Base-by-base conservation (phyloP, 1,284 basidiomycete genomes). In the Heterobasidion occidentale region DNA sequence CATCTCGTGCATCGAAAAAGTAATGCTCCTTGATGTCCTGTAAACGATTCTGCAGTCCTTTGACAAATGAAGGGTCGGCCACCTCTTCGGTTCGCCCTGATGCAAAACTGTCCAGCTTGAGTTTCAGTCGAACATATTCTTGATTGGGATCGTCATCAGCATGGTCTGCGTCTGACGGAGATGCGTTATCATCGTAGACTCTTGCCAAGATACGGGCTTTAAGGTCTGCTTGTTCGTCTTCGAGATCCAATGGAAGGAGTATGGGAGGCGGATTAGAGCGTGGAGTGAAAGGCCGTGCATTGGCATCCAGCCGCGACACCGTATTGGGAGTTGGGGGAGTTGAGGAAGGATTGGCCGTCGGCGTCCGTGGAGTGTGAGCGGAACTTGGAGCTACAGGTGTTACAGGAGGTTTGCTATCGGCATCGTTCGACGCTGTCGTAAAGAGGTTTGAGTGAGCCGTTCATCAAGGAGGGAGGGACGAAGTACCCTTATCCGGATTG, bases 1-100 rank as follows among this genome's bases (percentile, higher is more conserved):
- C 91, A 57, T 90, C 87, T 57, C 77, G 80, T 60, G 81, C 74
- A 58, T 84, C 80, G 64, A 94, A 94, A 61, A 94, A 78, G 63
- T 93, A 92, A 64, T 88, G 82, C 50, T 76, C 74, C 67, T 83
- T 81, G 17, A 88, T 66, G 36, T 72, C 72, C 35, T 75, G 69
- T 35, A 94, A 73, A 46, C 76, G 80, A 56, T 75, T 71, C 20
- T 80, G 79, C 51, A 94, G 68, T 3, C 66, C 67, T 20, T 71
- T 67, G 55, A 80, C 71, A 62, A 78, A 62, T 59, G 70, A 54
- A 61, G 74, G 63, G 65, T 75, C 70, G 59, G 72, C 62, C 44
- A 65, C 63, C 61, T 73, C 70, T 66, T 65, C 62, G 67, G 62
- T 62, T 67, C 69, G 51, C 68, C 63, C 59, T 33, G 60, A 62